phyloP scores from a whole-genome alignment of 1,284 basidiomycete species.

The Ustilago trichophora region DNA sequence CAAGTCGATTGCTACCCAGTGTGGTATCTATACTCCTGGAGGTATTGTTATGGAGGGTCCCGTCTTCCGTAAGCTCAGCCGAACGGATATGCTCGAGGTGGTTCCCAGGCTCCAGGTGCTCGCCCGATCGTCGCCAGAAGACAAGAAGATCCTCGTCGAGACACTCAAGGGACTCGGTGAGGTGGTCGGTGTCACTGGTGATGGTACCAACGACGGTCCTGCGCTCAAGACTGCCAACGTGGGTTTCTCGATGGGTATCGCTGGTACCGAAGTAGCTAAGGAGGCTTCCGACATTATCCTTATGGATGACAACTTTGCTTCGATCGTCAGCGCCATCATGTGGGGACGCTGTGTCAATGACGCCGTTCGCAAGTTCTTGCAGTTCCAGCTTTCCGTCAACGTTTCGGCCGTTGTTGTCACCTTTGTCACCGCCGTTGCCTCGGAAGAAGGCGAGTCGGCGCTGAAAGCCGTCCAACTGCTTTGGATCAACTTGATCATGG shows the following conservation, averaged over 20 bases:
- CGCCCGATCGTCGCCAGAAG: constrained; percentile 95
- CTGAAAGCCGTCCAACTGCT: constrained; percentile 93
- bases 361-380: constrained; percentile 94
- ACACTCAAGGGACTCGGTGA: constrained; percentile 87
- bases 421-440: constrained; percentile 87
- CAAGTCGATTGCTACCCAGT: constrained; percentile 91
- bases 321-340: constrained; percentile 95
- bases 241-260: constrained; percentile 83
- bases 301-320: constrained; percentile 91
- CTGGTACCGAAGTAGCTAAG: constrained; percentile 98
- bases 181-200: constrained; percentile 95
- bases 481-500: constrained; percentile 95
- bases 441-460: constrained; percentile 79
- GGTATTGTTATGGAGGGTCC: constrained; percentile 98
- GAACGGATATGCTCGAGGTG: constrained; percentile 70
- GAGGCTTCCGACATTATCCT: constrained; percentile 98
- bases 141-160: constrained; percentile 92
- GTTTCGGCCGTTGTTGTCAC: constrained; percentile 94
- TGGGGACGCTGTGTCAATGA: constrained; percentile 99
- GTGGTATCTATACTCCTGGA: constrained; percentile 89
- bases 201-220: constrained; percentile 97
- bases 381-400: constrained; percentile 97
- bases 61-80: constrained; percentile 71
- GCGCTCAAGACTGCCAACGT: constrained; percentile 80
- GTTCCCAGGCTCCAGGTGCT: constrained; percentile 73